Evolutionary conservation across 257 asterid genomes (phyloP).

Genomic region (Solanum chilense): DNA sequence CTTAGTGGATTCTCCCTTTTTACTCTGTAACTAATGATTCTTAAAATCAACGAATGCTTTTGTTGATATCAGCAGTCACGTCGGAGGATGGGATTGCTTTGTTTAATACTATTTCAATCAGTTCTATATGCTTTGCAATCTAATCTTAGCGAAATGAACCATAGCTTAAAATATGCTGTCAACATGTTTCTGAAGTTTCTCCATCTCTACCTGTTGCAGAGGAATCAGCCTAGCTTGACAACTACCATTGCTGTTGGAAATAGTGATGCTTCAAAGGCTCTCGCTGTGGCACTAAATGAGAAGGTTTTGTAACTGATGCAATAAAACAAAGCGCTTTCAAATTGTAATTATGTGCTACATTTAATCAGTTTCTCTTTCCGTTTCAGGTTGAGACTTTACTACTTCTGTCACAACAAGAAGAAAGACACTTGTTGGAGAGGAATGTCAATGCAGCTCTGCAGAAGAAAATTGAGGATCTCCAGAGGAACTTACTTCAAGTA

Average conservation of each 20-base stretch:
- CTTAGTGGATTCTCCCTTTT: neutral
- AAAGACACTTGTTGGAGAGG: constrained; percentile 73
- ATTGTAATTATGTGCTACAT: constrained; percentile 1
- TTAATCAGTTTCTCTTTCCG: neutral
- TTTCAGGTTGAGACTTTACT: constrained; percentile 68
- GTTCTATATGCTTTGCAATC: neutral
- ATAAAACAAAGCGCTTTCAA: neutral
- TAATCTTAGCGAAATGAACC: neutral
- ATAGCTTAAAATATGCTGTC: neutral
- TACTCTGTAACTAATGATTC: neutral
- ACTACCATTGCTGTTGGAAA: constrained; percentile 19
- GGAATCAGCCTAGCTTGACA: constrained; percentile 20
- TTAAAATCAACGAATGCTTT: neutral
- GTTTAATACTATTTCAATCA: neutral
- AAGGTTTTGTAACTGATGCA: constrained; percentile 44
- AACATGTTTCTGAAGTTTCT: neutral
- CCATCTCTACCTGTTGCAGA: constrained; percentile 27
- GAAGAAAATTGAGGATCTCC: constrained; percentile 72
- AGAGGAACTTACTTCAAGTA: constrained; percentile 83
- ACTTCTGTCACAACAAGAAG: constrained; percentile 92
- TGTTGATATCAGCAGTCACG: neutral
- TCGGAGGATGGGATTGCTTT: neutral
- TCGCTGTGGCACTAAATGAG: constrained; percentile 84
- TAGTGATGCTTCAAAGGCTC: constrained; percentile 48
- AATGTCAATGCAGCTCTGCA: constrained; percentile 70